phyloP scores from a whole-genome alignment of 1,284 basidiomycete genomes.

The Volvariella surrecta region DNA sequence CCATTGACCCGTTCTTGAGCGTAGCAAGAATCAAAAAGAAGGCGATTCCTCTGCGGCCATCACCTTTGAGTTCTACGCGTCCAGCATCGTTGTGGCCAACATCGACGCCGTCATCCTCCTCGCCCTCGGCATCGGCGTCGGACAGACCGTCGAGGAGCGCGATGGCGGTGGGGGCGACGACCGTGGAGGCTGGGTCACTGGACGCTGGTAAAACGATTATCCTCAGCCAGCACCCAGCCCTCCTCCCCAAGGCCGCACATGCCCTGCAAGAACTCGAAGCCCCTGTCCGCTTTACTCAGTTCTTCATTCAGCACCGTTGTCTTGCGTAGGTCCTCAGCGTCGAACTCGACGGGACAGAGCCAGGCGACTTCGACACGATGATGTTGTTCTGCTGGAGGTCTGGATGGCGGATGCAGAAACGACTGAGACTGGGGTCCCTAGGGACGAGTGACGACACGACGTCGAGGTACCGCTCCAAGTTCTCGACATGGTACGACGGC shows the following conservation, averaged over 20 bases:
- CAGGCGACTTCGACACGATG: conserved; percentile 26
- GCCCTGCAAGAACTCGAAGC: conserved; percentile 16
- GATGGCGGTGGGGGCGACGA: too few relatives aligned
- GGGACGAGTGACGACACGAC: conserved; percentile 28
- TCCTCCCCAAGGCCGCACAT: conserved; percentile 26
- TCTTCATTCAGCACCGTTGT: conserved; percentile 25
- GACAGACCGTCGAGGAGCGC: too few relatives aligned
- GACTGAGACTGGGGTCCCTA: conserved; percentile 19
- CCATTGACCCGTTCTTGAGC: too few relatives aligned
- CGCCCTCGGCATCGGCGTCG: too few relatives aligned
- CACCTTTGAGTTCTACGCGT: too few relatives aligned
- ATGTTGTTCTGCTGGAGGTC: conserved; percentile 31
- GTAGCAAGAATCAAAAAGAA: too few relatives aligned
- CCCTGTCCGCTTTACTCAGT: conserved; percentile 21
- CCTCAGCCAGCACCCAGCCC: conserved; percentile 31
- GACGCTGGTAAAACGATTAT: too few relatives aligned
- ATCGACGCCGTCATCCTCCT: too few relatives aligned
- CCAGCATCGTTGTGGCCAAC: too few relatives aligned
- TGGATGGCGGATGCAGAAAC: conserved; percentile 38
- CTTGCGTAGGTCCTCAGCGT: conserved; percentile 28
- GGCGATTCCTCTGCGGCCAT: too few relatives aligned
- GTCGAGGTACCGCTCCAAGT: conserved; percentile 29
- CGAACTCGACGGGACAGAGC: conserved; percentile 37
- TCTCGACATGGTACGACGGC: conserved; percentile 33
- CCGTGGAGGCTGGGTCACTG: too few relatives aligned